Evolutionary conservation across 2,329 filamentous ascomycete species (phyloP).

Genomic region (Dryadomyces sulphureus): DNA sequence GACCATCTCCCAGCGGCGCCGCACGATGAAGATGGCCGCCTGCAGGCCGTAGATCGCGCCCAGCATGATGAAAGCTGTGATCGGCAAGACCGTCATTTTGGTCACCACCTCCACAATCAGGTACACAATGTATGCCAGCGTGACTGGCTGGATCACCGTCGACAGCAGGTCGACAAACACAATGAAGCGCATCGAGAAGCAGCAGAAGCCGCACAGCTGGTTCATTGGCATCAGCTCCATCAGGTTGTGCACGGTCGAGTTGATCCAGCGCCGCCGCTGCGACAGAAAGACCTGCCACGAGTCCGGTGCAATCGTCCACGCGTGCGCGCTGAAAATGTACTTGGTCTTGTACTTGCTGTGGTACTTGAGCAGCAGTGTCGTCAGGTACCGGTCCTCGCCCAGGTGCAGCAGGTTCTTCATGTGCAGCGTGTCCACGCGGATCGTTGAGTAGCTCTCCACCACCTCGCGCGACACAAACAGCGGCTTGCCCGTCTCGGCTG

Average conservation of each 20-base stretch:
- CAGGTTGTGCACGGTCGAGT: constrained; percentile 96
- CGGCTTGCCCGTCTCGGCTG: constrained; percentile 86
- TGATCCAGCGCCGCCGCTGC: constrained; percentile 98
- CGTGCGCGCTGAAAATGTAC: constrained; percentile 82
- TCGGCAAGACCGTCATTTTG: constrained; percentile 51
- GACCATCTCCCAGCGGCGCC: constrained; percentile 98
- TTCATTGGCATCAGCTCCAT: constrained; percentile 87
- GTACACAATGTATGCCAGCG: constrained; percentile 78
- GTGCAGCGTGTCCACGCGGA: constrained; percentile 92
- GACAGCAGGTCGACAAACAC: constrained; percentile 89
- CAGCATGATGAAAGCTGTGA: constrained; percentile 79
- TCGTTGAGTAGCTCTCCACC: constrained; percentile 74
- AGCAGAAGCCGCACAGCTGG: constrained; percentile 98
- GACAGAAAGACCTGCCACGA: constrained; percentile 91
- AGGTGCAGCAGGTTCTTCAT: constrained; percentile 97
- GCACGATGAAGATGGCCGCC: constrained; percentile 89
- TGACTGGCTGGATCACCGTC: constrained; percentile 84
- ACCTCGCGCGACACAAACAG: constrained; percentile 91
- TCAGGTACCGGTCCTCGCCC: constrained; percentile 94
- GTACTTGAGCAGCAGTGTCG: constrained; percentile 81
- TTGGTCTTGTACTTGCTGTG: constrained; percentile 97
- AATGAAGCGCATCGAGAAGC: constrained; percentile 98
- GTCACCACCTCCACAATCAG: constrained; percentile 60
- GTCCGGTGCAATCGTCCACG: constrained; percentile 94
- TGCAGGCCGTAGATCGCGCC: constrained; percentile 96